Evolutionary conservation across 2,329 filamentous ascomycete genomes (phyloP), one percentile per base, ranked within the genome.

Genomic region (Penicillium sp.): DNA sequence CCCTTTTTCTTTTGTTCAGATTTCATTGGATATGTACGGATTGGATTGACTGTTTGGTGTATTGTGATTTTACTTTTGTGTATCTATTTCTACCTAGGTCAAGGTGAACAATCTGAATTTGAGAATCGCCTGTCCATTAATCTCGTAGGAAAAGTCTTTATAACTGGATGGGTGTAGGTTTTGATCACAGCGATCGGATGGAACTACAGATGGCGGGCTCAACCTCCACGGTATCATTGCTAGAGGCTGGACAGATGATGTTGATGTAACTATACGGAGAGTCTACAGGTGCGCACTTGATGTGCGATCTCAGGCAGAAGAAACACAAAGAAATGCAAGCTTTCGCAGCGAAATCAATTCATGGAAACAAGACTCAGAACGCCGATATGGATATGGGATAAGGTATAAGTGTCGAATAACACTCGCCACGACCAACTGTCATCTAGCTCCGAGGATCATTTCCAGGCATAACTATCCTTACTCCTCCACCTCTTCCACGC

Each of bases 401-500:
- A 25, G 8, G 8, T 25, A 25, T 25, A 36, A 48, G 37, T 48
- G 25, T 18, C 25, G 19, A n/a, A 27, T 25, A 28, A 16, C 10
- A 11, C 16, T 13, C 25, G n/a, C n/a, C n/a, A n/a, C 16, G 25
- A 50, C 18, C 29, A 31, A 22, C 16, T 28, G 7, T 25, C 29
- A n/a, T 46, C 41, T 34, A 14, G 25, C 41, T 35, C 38, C 40
- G 27, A 19, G 40, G 19, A 13, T 42, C 36, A 14, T 33, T 49
- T 22, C n/a, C n/a, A 31, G 30, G 30, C 19, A n/a, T 14, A 16
- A n/a, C 28, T 39, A n/a, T 28, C 42, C 57, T 64, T 64, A 72
- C 56, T 73, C 70, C 14, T 72, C 69, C 16, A 62, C 72, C 51
- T 77, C 75, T 57, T 78, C 75, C 14, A 77, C 74, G 44, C 69